phyloP scores from a whole-genome alignment of 176 grass and related monocot species.

The Oryza glaberrima region DNA sequence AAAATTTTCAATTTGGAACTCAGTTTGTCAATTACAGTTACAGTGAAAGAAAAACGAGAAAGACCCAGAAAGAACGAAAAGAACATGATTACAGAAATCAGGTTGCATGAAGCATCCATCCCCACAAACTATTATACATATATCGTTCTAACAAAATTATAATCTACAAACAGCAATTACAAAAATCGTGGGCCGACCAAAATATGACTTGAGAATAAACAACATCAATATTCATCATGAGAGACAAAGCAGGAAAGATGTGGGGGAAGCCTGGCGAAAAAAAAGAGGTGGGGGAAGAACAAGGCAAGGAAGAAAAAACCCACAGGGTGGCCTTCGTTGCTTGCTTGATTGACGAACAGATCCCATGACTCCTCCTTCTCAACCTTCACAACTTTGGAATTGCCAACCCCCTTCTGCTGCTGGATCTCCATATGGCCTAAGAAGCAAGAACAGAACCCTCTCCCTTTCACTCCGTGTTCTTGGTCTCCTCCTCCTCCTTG shows the following conservation, averaged over 20 bases:
- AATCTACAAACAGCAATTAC: not conserved
- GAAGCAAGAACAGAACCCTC: conserved; percentile 21
- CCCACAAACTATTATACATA: not conserved
- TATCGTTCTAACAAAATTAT: not conserved
- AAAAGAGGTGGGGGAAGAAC: not conserved
- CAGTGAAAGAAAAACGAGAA: not conserved
- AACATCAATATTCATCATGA: not conserved
- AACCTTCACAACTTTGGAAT: conserved; percentile 76
- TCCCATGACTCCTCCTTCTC: conserved; percentile 75
- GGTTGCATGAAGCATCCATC: not conserved
- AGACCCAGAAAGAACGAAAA: not conserved
- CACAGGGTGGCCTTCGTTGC: conserved; percentile 67
- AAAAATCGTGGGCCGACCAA: not conserved
- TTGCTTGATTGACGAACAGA: conserved; percentile 68
- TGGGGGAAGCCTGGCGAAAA: not conserved
- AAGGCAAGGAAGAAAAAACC: conserved; percentile 36
- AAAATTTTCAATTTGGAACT: not conserved
- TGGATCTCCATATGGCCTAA: conserved; percentile 51
- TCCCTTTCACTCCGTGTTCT: conserved; percentile 13
- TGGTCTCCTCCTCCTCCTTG: not conserved
- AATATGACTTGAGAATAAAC: not conserved
- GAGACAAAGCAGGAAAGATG: not conserved
- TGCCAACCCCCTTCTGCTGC: conserved; percentile 46
- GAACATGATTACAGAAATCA: not conserved
- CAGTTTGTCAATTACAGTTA: not conserved